phyloP scores from a whole-genome alignment of 768 basidiomycete genomes.

The Paxillus involutus region DNA sequence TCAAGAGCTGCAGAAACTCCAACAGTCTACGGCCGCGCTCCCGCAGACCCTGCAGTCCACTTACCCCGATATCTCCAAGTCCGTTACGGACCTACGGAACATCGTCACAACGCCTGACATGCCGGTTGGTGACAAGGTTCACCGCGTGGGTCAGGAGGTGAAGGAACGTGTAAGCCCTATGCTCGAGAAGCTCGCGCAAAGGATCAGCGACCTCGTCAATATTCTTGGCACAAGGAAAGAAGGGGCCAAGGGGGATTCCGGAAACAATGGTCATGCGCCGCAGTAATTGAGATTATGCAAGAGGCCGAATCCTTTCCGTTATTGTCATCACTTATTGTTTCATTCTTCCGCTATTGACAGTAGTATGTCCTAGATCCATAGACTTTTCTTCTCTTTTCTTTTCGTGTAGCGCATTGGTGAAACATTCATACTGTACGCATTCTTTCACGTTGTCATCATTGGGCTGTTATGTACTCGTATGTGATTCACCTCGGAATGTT shows the following conservation, averaged over 20 bases:
- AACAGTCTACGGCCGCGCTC: slow-evolving; percentile 56
- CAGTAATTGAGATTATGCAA: slow-evolving; percentile 4
- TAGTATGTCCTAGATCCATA: slow-evolving; percentile 22
- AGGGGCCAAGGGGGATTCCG: neutral
- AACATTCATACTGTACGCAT: slow-evolving; percentile 23
- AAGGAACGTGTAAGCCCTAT: slow-evolving; percentile 60
- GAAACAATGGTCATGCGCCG: slow-evolving; percentile 8
- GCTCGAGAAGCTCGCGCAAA: slow-evolving; percentile 49
- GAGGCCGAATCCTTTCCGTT: neutral
- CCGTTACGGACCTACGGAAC: slow-evolving; percentile 51
- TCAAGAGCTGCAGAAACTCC: slow-evolving; percentile 62
- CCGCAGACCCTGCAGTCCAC: slow-evolving; percentile 61
- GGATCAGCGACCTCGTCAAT: slow-evolving; percentile 31
- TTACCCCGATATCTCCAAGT: slow-evolving; percentile 52
- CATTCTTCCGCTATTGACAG: slow-evolving; percentile 5
- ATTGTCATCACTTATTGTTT: slow-evolving; percentile 8
- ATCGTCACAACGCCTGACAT: slow-evolving; percentile 56
- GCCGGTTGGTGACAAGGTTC: slow-evolving; percentile 62
- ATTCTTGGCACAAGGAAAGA: slow-evolving; percentile 29
- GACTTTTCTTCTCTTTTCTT: slow-evolving; percentile 19
- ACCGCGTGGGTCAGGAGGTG: slow-evolving; percentile 56
- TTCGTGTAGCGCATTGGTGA: slow-evolving; percentile 9
- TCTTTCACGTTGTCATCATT: slow-evolving; percentile 1
- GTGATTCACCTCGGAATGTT: too few species aligned
- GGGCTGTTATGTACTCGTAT: slow-evolving; percentile 8